These are phyloP conservation scores for Plasmodium vivax DNA, from an alignment of 169 alveolate genomes.

Conservation along the genomic window DNA sequence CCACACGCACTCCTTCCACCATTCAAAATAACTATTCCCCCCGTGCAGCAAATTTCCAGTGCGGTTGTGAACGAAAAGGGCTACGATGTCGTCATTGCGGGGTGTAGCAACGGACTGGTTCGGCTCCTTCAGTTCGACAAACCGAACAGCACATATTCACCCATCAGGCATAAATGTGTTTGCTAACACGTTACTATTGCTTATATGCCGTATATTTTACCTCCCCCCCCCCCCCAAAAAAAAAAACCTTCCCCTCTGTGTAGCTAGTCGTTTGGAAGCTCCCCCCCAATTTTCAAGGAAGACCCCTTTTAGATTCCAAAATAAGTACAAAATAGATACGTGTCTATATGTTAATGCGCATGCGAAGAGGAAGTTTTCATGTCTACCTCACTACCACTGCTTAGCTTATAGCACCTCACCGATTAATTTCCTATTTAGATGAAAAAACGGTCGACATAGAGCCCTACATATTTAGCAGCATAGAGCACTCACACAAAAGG, in stretches of 20 bases:
- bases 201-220: neutral
- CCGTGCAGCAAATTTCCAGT: constrained; percentile 64
- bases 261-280: constrained; percentile 69
- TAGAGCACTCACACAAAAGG: constrained; percentile 68
- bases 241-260: neutral
- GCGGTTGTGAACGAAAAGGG: constrained; percentile 59
- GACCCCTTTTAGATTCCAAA: constrained; percentile 33
- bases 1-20: neutral
- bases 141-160: neutral
- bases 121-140: neutral
- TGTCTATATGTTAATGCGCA: neutral
- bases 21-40: neutral
- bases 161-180: neutral
- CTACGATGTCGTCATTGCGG: constrained; percentile 60
- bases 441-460: constrained; percentile 65
- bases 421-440: constrained; percentile 6
- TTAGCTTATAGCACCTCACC: neutral
- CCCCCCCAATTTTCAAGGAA: constrained; percentile 64
- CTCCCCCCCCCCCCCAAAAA: neutral
- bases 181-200: neutral
- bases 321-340: constrained; percentile 20
- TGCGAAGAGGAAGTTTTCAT: neutral
- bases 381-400: neutral
- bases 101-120: constrained; percentile 73
- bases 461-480: constrained; percentile 61